Evolutionary conservation across 331 rosid species (phyloP), one percentile per base, ranked within the genome.

Genomic region (Rosa hybrid): DNA sequence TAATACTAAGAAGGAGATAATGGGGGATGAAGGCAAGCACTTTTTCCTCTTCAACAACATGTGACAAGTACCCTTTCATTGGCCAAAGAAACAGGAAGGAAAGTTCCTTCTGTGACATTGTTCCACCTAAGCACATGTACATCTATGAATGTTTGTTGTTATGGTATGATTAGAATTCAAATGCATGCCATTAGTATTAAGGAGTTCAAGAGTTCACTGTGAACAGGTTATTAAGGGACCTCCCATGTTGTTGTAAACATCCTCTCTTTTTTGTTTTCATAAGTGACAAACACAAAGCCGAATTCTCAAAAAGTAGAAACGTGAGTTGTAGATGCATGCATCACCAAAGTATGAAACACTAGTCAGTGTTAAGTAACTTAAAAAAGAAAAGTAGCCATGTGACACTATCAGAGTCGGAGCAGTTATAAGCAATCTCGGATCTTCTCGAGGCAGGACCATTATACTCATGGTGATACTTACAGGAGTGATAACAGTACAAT

Each of bases 401-500:
- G 57, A 76, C 30, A 60, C 79, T 76, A 27, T 12, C 70, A 39
- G 54, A 44, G 21, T 48, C 17, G 4, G 8, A 64, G 21, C 14
- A 17, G 17, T 38, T 20, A 63, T 46, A 23, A 46, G 10, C 59
- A 13, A 65, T 64, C 42, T 16, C 9, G 17, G 49, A 81, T 51
- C 46, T 48, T 62, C 67, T 80, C 60, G 46, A 78, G 1, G 73
- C 27, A 10, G 30, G 71, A 18, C 3, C 14, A 6, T 17, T 68
- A 12, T 14, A n/a, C 21, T 23, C 21, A 51, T 48, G 56, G 42
- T 65, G n/a, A 45, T 59, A 60, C 84, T 76, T 82, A 86, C 90
- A 48, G 90, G 92, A 10, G 85, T 86, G 80, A 88, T 86, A 34
- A 88, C 90, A 50, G 88, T 82, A 79, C 87, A 82, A 77, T 86